Base-by-base conservation (phyloP, 2,329 filamentous ascomycete species). In the Teratosphaeria viscida region DNA sequence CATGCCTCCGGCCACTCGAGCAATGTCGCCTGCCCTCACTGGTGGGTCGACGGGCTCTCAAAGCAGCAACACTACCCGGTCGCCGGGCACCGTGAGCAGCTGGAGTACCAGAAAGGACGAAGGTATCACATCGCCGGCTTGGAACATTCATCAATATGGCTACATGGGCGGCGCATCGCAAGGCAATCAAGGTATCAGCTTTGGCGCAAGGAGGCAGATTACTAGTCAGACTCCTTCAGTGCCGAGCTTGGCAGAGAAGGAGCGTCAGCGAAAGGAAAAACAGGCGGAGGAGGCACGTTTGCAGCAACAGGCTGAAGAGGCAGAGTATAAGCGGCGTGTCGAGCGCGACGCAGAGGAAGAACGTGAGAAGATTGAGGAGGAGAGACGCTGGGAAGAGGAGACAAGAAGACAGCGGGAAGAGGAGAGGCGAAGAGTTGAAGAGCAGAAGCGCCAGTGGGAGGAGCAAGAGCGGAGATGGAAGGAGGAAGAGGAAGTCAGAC, bases 131-230 rank as follows among this genome's bases (percentile, higher is more conserved):
- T 81, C 86, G 29, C 94, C 94, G 0, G 94, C 94, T 1, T 99
- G 94, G 94, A 99, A 97, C 72, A 97, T 97, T 67, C 88, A 92
- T 60, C 94, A 99, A 72, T 99, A 99, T 71, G 92, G 94, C 7
- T 99, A 96, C 75, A 94, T 97, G 88, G 94, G 94, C 60, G 94
- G 94, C 55, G 94, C 94, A 29, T 96, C 90, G 69, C 94, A 99
- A 73, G 92, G 90, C 2, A 97, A 95, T 68, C 85, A 96, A 62
- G 94, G 94, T 19, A 90, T 99, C 66, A 85, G 89, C 11, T 97
- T 97, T 74, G 94, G 94, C 59, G 90, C 87, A 19, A 84, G 92
- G 67, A 85, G 94, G 61, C 94, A 99, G 76, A 97, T 99, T 71
- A 97, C 92, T 8, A 90, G 82, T 67, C 84, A 90, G 14, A 81